These are phyloP conservation scores for Penicilliopsis zonata DNA, from an alignment of 495 filamentous ascomycete genomes.

Conservation along the genomic window DNA sequence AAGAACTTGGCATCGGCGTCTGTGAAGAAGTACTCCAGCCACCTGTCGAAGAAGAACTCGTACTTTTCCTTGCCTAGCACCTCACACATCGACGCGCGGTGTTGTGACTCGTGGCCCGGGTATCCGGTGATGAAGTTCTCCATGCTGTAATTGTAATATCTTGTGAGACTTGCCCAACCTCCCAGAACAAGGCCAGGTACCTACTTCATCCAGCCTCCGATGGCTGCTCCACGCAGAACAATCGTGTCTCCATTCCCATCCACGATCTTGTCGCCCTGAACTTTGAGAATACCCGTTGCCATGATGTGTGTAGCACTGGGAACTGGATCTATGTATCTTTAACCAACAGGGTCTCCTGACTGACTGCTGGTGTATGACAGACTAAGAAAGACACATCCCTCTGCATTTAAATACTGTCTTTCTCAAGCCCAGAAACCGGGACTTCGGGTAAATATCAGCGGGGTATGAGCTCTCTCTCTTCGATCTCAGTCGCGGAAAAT, in stretches of 20 bases:
- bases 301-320: no score
- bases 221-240: constrained; percentile 36
- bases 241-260: constrained; percentile 31
- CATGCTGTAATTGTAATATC: constrained; percentile 29
- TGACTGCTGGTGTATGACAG: no score
- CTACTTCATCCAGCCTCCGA: constrained; percentile 38
- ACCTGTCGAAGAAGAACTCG: constrained; percentile 38
- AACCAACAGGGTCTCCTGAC: no score
- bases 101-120: constrained; percentile 45
- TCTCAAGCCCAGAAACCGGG: no score
- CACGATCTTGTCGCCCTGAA: constrained; percentile 33
- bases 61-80: constrained; percentile 39
- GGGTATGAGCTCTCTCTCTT: no score
- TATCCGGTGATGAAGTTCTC: constrained; percentile 62
- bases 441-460: no score
- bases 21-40: constrained; percentile 54
- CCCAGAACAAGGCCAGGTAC: neutral
- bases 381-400: no score
- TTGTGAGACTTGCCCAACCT: no score
- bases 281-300: constrained; percentile 27
- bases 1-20: constrained; percentile 49
- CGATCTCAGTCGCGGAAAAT: no score
- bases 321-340: no score
- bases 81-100: constrained; percentile 39
- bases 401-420: no score